Evolutionary conservation across 2,329 filamentous ascomycete species (phyloP).

Genomic region (Aspergillus tanneri): DNA sequence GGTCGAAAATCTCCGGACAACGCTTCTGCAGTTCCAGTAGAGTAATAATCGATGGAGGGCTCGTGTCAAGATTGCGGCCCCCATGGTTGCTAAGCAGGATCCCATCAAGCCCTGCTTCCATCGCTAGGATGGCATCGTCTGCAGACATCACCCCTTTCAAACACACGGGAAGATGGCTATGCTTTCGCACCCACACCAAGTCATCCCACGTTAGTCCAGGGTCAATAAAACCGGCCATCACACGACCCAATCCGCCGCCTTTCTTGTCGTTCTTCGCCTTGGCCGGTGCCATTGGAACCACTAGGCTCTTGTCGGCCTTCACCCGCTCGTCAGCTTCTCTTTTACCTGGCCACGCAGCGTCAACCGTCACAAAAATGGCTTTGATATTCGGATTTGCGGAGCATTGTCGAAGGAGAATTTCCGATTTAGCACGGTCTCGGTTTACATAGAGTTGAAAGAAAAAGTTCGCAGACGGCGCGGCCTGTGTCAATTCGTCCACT

Average conservation of each 20-base stretch:
- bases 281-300: slow-evolving; percentile 46
- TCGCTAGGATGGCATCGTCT: slow-evolving; percentile 54
- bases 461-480: slow-evolving; percentile 45
- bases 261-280: slow-evolving; percentile 52
- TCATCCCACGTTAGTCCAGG: slow-evolving; percentile 55
- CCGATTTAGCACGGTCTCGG: slow-evolving; percentile 50
- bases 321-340: slow-evolving; percentile 59
- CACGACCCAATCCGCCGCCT: slow-evolving; percentile 53
- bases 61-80: slow-evolving; percentile 56
- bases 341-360: slow-evolving; percentile 55
- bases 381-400: slow-evolving; percentile 44
- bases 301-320: slow-evolving; percentile 46
- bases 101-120: slow-evolving; percentile 52
- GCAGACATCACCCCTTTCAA: slow-evolving; percentile 59
- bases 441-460: slow-evolving; percentile 60
- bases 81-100: slow-evolving; percentile 61
- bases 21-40: slow-evolving; percentile 53
- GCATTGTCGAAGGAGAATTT: slow-evolving; percentile 46
- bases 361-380: slow-evolving; percentile 55
- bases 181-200: slow-evolving; percentile 52
- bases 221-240: slow-evolving; percentile 56
- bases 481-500: slow-evolving; percentile 53
- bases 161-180: slow-evolving; percentile 53
- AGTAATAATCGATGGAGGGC: slow-evolving; percentile 51
- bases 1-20: slow-evolving; percentile 52